Base-by-base conservation (phyloP, 2,329 filamentous ascomycete genomes). In the Monosporascus sp. region DNA sequence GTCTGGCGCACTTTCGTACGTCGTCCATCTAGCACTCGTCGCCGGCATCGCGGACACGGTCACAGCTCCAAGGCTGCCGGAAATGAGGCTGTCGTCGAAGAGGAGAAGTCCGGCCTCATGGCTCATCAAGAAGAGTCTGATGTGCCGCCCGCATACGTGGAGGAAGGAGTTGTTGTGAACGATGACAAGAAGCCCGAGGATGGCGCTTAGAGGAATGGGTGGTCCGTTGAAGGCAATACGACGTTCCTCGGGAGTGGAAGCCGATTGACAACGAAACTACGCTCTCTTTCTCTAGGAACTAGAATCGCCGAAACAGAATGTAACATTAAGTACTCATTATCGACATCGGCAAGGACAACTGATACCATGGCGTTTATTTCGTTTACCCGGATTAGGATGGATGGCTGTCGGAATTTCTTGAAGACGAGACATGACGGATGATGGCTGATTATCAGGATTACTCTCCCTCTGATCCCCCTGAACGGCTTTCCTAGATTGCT, bases 1-100 rank as follows among this genome's bases (percentile, higher is more conserved):
- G 48, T 85, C 25, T 82, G 82, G 74, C 79, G 81, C 57, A 70
- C 76, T 55, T 65, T 85, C 55, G 72, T 73, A 62, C 79, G 81
- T 62, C 78, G 80, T 48, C 60, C 63, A 54, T 54, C 60, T 41
- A 62, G 63, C 50, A 64, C 65, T 58, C 62, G 63, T 35, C 65
- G 67, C 50, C 64, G 63, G 49, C 64, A 63, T 52, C 66, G 63
- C 54, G 62, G 66, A 57, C 67, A 66, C 44, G 64, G 64, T 44
- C 67, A 64, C 50, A 59, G 60, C 18, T 53, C 60, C 63, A 75
- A 75, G 65, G 65, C 68, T n/a, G 58, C 67, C 3, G 59, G 58
- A 14, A 54, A 62, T n/a, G 75, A 77, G 59, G 65, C 62, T 47
- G 70, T 64, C 37, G 61, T 55, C 15, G 69, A 68, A 1, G 75